A percentile compares a stretch with the other conserved stretches of the same genome.
These are phyloP conservation scores for Cryphonectria radicalis DNA, from an alignment of 2,329 filamentous ascomycete species.

Conservation along the genomic window DNA sequence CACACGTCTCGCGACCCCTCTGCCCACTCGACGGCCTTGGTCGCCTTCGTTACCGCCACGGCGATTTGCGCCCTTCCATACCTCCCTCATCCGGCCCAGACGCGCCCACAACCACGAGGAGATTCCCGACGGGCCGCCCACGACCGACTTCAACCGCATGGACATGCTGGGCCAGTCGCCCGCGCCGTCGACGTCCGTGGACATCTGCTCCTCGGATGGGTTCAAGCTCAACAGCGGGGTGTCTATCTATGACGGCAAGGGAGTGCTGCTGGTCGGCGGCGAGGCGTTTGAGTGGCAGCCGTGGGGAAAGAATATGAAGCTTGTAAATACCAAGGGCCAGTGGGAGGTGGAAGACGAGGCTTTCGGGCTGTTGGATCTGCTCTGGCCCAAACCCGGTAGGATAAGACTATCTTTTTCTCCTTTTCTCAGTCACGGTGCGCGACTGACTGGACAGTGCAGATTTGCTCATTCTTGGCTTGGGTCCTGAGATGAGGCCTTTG, in stretches of 20 bases:
- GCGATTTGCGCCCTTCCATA: constrained; percentile 26
- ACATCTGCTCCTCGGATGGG: constrained; percentile 79
- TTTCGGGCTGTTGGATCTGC: constrained; percentile 75
- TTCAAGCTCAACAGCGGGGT: constrained; percentile 86
- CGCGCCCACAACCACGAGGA: constrained; percentile 35
- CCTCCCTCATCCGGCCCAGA: not conserved
- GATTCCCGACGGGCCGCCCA: constrained; percentile 41
- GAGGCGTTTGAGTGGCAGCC: constrained; percentile 90
- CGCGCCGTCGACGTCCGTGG: constrained; percentile 79
- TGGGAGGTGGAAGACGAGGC: constrained; percentile 74
- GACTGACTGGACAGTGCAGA: constrained; percentile 55
- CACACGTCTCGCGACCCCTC: not conserved
- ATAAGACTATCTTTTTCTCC: constrained; percentile 38
- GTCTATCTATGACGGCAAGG: constrained; percentile 69
- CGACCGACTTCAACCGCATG: constrained; percentile 71
- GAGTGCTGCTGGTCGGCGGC: constrained; percentile 79
- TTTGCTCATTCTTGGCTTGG: constrained; percentile 86
- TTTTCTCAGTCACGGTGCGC: not conserved
- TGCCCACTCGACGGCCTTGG: not conserved
- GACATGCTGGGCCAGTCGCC: constrained; percentile 80
- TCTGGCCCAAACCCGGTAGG: constrained; percentile 87
- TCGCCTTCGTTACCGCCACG: not conserved
- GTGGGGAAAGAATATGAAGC: constrained; percentile 59
- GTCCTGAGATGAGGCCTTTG: constrained; percentile 74
- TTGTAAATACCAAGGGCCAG: constrained; percentile 79